These are phyloP conservation scores for Talaromyces ruber DNA, from an alignment of 495 filamentous ascomycete genomes.

Conservation along the genomic window DNA sequence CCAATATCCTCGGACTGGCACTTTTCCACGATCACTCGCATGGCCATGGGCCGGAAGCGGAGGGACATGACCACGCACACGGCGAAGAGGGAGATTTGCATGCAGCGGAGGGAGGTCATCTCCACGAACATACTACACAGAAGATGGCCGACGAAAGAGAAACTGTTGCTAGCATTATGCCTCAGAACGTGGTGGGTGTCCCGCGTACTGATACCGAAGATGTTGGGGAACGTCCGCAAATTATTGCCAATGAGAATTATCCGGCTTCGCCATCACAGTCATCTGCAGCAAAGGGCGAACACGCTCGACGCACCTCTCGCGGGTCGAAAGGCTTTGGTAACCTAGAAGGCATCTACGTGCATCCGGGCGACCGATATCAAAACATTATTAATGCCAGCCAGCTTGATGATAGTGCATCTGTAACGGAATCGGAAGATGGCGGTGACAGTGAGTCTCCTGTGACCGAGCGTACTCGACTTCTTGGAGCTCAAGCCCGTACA, in stretches of 20 bases:
- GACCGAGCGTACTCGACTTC: slow-evolving; percentile 28
- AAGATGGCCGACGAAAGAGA: slow-evolving; percentile 34
- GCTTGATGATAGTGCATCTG: slow-evolving; percentile 42
- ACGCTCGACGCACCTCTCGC: slow-evolving; percentile 36
- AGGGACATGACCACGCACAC: slow-evolving; percentile 41
- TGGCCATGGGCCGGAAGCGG: slow-evolving; percentile 50
- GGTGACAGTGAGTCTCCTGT: slow-evolving; percentile 35
- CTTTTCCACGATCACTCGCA: slow-evolving; percentile 93
- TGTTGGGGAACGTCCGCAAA: slow-evolving; percentile 35
- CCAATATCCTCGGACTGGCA: slow-evolving; percentile 81
- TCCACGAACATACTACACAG: slow-evolving; percentile 23
- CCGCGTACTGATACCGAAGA: slow-evolving; percentile 18
- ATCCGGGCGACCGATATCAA: slow-evolving; percentile 85
- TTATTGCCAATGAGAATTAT: slow-evolving; percentile 18
- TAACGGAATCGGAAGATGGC: slow-evolving; percentile 46
- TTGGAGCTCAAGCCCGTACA: slow-evolving; percentile 23
- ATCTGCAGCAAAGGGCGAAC: background rate
- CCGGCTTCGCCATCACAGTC: slow-evolving; percentile 13
- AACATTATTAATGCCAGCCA: slow-evolving; percentile 77
- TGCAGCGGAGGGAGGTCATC: slow-evolving; percentile 38
- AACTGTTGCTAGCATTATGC: slow-evolving; percentile 40
- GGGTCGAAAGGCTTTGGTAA: slow-evolving; percentile 43
- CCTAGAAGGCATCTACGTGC: slow-evolving; percentile 69
- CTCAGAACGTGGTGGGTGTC: slow-evolving; percentile 15
- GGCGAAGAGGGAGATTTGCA: slow-evolving; percentile 24